A percentile compares a stretch with the other conserved stretches of the same genome.
Evolutionary conservation across 2,329 filamentous ascomycete species (phyloP).

Genomic region (Chaetothyriales sp.): DNA sequence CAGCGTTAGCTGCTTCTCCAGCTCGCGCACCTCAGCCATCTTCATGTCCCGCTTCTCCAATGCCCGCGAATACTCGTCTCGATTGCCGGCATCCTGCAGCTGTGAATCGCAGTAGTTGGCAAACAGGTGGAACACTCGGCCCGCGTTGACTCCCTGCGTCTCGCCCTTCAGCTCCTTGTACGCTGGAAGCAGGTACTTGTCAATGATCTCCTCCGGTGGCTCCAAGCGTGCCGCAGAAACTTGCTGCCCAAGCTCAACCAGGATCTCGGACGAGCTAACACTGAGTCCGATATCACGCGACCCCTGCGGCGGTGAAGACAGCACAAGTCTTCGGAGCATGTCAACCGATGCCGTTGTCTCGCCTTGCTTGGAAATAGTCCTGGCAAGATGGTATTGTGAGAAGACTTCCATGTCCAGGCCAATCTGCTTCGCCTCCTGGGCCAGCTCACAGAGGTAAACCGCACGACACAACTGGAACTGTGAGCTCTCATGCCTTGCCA

Average conservation of each 20-base stretch:
- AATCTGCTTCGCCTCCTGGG: slow-evolving; percentile 51
- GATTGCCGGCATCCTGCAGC: slow-evolving; percentile 66
- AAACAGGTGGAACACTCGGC: slow-evolving; percentile 85
- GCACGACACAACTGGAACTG: slow-evolving; percentile 80
- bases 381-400: slow-evolving; percentile 68
- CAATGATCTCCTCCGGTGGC: slow-evolving; percentile 79
- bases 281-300: slow-evolving; percentile 37
- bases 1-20: slow-evolving; percentile 44
- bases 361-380: slow-evolving; percentile 84
- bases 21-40: slow-evolving; percentile 60
- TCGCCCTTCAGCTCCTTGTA: slow-evolving; percentile 63
- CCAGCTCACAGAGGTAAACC: slow-evolving; percentile 65
- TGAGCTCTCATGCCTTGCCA: slow-evolving; percentile 62
- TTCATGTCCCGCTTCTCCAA: slow-evolving; percentile 68
- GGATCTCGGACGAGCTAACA: slow-evolving; percentile 51
- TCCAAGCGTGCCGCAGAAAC: slow-evolving; percentile 80
- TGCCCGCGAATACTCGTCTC: slow-evolving; percentile 72
- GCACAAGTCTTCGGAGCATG: slow-evolving; percentile 49
- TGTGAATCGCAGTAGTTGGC: slow-evolving; percentile 91
- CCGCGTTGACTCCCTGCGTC: slow-evolving; percentile 55
- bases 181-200: slow-evolving; percentile 69
- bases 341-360: slow-evolving; percentile 79
- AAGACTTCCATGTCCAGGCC: slow-evolving; percentile 63
- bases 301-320: neutral
- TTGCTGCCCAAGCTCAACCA: slow-evolving; percentile 77